These are phyloP conservation scores for Symbiodinium natans DNA, from an alignment of 73 alveolate genomes.

Conservation along the genomic window DNA sequence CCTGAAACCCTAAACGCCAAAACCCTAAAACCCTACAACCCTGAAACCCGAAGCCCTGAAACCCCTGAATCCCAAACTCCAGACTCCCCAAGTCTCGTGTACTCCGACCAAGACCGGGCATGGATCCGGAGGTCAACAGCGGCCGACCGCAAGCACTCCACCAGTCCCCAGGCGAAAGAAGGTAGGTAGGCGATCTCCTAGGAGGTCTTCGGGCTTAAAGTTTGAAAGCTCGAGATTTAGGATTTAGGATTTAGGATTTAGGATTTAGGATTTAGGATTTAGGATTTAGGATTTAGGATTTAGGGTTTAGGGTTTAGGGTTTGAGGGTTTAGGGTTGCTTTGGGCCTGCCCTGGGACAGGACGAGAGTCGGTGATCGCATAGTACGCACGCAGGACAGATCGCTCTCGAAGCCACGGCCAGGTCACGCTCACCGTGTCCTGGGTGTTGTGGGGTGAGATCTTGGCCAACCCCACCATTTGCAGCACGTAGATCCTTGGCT, in stretches of 20 bases:
- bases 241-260: neutral
- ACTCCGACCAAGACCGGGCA: neutral
- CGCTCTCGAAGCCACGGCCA: constrained; percentile 17
- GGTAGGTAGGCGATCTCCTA: constrained; percentile 44
- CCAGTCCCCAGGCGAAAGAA: constrained; percentile 73
- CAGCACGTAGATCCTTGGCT: constrained; percentile 20
- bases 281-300: neutral
- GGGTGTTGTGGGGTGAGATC: constrained; percentile 37
- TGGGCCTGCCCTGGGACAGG: too few relatives aligned
- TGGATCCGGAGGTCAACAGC: constrained; percentile 40
- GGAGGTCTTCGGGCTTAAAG: neutral
- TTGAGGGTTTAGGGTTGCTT: neutral
- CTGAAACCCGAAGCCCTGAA: too few relatives aligned
- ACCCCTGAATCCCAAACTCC: too few relatives aligned
- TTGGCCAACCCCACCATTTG: constrained; percentile 67
- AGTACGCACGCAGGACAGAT: neutral
- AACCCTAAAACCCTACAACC: neutral
- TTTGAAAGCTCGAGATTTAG: neutral
- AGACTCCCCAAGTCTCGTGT: neutral
- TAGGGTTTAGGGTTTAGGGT: too few relatives aligned
- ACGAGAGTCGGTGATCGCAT: neutral
- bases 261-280: neutral
- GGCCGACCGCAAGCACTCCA: constrained; percentile 42
- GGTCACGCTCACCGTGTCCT: neutral
- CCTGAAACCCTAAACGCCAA: neutral